Evolutionary conservation across 2,329 filamentous ascomycete species (phyloP).

Genomic region (Apiospora marii): DNA sequence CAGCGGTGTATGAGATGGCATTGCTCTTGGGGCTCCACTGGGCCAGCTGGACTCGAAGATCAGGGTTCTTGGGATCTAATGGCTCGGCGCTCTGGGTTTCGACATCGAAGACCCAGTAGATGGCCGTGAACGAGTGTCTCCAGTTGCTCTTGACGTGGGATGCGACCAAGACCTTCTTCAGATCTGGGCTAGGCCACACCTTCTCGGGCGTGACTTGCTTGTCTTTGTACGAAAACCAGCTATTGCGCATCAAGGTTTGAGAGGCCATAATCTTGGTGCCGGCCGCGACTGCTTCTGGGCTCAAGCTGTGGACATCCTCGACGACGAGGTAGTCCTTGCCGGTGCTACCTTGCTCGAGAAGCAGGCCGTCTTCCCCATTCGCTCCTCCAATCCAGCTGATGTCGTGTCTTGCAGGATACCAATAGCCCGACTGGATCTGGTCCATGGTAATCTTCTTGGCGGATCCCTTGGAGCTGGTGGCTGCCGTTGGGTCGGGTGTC

Average conservation of each 20-base stretch:
- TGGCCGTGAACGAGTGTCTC: constrained; percentile 86
- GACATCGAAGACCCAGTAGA: constrained; percentile 94
- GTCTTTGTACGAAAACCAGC: constrained; percentile 67
- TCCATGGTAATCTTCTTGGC: constrained; percentile 78
- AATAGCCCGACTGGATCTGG: constrained; percentile 72
- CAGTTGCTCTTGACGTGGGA: constrained; percentile 79
- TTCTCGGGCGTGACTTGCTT: constrained; percentile 63
- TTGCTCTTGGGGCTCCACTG: constrained; percentile 89
- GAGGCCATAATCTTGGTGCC: constrained; percentile 53
- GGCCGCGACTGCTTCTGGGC: constrained; percentile 49
- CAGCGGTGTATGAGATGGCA: constrained; percentile 84
- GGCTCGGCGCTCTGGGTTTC: constrained; percentile 78
- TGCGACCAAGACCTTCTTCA: constrained; percentile 86
- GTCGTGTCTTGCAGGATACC: constrained; percentile 67
- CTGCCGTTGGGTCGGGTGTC: constrained; percentile 68
- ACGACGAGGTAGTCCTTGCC: constrained; percentile 82
- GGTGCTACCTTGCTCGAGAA: constrained; percentile 74
- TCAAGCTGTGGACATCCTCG: constrained; percentile 77
- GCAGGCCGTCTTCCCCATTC: constrained; percentile 80
- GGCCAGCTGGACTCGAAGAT: constrained; percentile 79
- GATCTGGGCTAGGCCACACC: constrained; percentile 80
- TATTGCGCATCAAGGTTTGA: constrained; percentile 77
- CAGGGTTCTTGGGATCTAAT: constrained; percentile 72
- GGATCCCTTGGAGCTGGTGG: constrained; percentile 65
- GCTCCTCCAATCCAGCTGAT: constrained; percentile 82